Percentiles rank a stretch among this genome's conserved stretches.
Conservation (phyloP, 495 filamentous ascomycete species). For the Bombardia bombarda region DNA sequence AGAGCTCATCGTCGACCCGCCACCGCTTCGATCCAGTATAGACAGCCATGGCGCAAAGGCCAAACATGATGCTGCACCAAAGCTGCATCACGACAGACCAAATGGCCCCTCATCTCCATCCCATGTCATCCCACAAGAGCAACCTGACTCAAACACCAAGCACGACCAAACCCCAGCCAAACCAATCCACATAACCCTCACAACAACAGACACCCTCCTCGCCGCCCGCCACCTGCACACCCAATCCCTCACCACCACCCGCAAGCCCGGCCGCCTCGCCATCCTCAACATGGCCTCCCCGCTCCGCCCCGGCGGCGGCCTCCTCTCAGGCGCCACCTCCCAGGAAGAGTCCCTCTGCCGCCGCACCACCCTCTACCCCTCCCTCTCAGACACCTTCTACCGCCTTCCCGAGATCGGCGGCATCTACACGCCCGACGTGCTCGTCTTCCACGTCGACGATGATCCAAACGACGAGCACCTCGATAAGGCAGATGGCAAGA, state of each 20-base stretch:
- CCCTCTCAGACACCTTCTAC: slow-evolving; percentile 48
- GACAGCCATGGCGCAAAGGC: no score
- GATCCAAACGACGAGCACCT: slow-evolving; percentile 2
- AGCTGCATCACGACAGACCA: not conserved
- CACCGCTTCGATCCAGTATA: no score
- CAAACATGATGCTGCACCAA: not conserved
- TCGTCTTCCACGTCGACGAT: slow-evolving; percentile 19
- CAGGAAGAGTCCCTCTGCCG: slow-evolving; percentile 64
- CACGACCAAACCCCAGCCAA: not conserved
- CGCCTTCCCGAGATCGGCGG: slow-evolving; percentile 42
- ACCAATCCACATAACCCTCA: not conserved
- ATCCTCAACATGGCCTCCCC: slow-evolving; percentile 61
- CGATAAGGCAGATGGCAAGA: not conserved
- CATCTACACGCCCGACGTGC: slow-evolving; percentile 48
- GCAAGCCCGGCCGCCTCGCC: slow-evolving; percentile 15
- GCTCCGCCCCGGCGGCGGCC: slow-evolving; percentile 47
- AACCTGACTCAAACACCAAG: not conserved
- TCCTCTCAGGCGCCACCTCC: slow-evolving; percentile 45
- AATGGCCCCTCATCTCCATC: no score
- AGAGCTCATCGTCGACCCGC: slow-evolving; percentile 36
- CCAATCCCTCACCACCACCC: slow-evolving; percentile 1
- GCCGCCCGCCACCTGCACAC: slow-evolving; percentile 15
- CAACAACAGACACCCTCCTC: slow-evolving; percentile 6
- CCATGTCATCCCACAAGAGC: not conserved
- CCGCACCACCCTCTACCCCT: slow-evolving; percentile 51